Conservation (phyloP, 2,329 filamentous ascomycete genomes). For the Cordyceps militaris region DNA sequence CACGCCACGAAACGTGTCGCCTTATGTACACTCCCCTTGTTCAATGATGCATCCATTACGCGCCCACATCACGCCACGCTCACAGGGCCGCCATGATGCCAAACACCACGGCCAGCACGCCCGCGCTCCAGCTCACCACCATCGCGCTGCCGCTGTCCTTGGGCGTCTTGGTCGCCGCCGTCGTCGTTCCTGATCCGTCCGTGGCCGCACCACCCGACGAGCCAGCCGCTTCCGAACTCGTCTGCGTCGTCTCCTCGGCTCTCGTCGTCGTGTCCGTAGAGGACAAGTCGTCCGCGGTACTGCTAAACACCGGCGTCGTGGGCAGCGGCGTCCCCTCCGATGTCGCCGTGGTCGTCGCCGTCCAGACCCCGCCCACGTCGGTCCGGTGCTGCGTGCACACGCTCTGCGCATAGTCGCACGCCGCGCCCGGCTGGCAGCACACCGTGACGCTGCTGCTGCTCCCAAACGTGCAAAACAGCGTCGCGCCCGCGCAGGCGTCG, state of each 20-base stretch:
- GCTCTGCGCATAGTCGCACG: constrained; percentile 8
- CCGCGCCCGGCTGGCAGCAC: constrained; percentile 7
- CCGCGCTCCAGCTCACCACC: constrained; percentile 5
- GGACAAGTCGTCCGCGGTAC: neutral
- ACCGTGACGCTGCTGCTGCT: neutral
- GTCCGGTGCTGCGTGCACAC: constrained; percentile 5
- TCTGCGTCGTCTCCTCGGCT: neutral
- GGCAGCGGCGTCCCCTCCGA: neutral
- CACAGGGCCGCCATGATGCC: constrained; percentile 4
- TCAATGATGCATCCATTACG: neutral
- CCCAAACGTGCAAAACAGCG: constrained; percentile 2
- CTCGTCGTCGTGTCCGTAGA: neutral
- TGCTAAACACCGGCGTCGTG: neutral
- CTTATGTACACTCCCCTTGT: neutral
- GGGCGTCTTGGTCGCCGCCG: constrained; percentile 2
- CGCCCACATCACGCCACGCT: neutral
- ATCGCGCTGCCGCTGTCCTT: constrained; percentile 4
- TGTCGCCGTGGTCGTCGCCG: neutral
- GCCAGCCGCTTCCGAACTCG: neutral
- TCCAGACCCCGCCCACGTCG: constrained; percentile 1
- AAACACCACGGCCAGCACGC: constrained; percentile 3
- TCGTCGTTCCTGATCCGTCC: neutral
- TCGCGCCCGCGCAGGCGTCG: neutral
- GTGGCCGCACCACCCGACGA: neutral
- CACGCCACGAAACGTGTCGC: no score